Evolutionary conservation across 2,329 filamentous ascomycete genomes (phyloP), one percentile per base, ranked within the genome.

Genomic region (Didymella glomerata): DNA sequence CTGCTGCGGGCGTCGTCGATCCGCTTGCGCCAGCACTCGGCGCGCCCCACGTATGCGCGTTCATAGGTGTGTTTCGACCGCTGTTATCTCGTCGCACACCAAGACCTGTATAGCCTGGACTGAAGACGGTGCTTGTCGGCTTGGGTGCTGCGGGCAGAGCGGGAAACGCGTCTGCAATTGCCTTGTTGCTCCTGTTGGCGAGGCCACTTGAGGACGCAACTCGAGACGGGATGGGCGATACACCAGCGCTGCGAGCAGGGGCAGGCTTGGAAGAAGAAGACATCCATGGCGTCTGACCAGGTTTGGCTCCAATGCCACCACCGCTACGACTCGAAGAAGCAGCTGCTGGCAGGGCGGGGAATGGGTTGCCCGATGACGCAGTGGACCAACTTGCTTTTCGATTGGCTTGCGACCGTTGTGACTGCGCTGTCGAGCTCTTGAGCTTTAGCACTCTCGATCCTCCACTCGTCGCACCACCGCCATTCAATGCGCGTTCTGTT

Each of bases 81-180:
- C 76, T 75, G 54, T 79, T 78, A 63, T 77, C 75, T 58, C 80
- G 77, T 65, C 80, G 76, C 28, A 76, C 78, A 42, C 79, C 80
- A 32, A 74, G 69, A 6, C 81, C 81, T 25, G 74, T 79, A 67
- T 83, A 83, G 4, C 82, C 82, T 4, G 82, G 82, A 30, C 76
- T 81, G 71, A 83, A 83, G 34, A 82, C 77, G 10, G 84, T 82
- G 32, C 82, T 84, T 40, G 83, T 85, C 3, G 86, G 86, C 68
- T 88, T 97, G 0, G 90, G 85, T 1, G 92, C 93, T 0, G 88
- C 83, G 0, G 93, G 93, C 1, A 97, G 83, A 1, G 92, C 89
- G 0, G 93, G 94, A 77, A 97, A 97, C 0, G 88, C 87, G 62
- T 93, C 89, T 20, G 65, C 59, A 24, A 61, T 56, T 51, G 63